Evolutionary conservation across 495 filamentous ascomycete species (phyloP).

Genomic region (Pyrenula massariospora): DNA sequence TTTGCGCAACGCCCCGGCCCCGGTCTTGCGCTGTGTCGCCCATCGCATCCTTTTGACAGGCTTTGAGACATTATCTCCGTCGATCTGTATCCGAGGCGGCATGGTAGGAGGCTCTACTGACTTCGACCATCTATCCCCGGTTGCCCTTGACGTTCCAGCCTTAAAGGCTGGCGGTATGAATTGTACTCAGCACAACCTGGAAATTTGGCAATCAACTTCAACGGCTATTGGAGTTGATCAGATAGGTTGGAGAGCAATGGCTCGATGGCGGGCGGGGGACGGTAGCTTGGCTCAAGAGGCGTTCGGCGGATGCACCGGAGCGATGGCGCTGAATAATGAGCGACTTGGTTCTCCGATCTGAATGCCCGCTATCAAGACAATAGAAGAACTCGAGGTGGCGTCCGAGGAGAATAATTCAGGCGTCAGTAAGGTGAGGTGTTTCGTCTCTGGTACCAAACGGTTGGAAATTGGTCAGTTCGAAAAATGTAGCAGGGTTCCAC

Average conservation of each 20-base stretch:
- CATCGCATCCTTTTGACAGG: conserved; percentile 72
- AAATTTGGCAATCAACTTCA: too few species aligned
- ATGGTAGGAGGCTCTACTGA: neutral
- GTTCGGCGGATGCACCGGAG: neutral
- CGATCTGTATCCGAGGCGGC: neutral
- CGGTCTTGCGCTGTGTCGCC: conserved; percentile 77
- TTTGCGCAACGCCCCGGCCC: conserved; percentile 63
- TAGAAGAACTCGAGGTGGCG: too few species aligned
- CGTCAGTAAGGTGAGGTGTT: neutral
- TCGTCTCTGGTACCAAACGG: neutral
- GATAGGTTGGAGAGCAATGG: too few species aligned
- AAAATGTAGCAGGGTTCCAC: neutral
- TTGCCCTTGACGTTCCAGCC: neutral
- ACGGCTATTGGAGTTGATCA: too few species aligned
- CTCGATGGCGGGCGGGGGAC: neutral
- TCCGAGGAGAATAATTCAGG: too few species aligned
- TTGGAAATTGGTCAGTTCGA: neutral
- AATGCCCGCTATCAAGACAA: too few species aligned
- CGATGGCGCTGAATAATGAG: neutral
- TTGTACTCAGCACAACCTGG: neutral
- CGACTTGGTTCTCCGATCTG: too few species aligned
- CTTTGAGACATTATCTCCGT: conserved; percentile 32
- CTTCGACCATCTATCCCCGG: neutral
- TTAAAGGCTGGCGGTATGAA: neutral
- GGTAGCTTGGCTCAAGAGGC: neutral